Evolutionary conservation across 495 filamentous ascomycete species (phyloP).

Genomic region (Talaromyces adpressus): DNA sequence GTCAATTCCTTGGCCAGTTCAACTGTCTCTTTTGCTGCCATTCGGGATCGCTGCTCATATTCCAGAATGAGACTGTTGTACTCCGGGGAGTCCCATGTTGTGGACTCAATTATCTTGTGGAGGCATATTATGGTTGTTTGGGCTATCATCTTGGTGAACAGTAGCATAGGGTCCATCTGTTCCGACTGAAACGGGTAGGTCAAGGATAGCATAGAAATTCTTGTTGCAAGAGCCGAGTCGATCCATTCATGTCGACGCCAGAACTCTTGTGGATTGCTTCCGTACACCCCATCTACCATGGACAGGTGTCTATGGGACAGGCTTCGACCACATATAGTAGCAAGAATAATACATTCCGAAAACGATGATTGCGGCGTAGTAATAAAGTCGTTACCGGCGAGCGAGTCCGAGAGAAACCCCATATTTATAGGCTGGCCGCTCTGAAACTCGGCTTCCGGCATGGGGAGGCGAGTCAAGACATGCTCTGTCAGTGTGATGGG

Average conservation of each 20-base stretch:
- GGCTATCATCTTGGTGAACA: constrained; percentile 34
- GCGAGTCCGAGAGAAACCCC: constrained; percentile 37
- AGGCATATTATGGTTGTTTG: constrained; percentile 38
- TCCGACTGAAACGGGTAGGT: constrained; percentile 25
- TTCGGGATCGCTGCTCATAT: constrained; percentile 24
- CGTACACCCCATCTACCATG: constrained; percentile 18
- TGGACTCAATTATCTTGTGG: constrained; percentile 16
- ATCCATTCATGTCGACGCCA: constrained; percentile 44
- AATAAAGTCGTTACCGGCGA: constrained; percentile 17
- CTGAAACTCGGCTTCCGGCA: constrained; percentile 44
- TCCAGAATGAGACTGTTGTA: constrained; percentile 14
- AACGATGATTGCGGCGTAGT: constrained; percentile 29
- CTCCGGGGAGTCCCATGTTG: constrained; percentile 6
- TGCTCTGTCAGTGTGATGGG: constrained; percentile 37
- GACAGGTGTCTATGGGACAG: constrained; percentile 36
- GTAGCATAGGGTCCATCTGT: constrained; percentile 38
- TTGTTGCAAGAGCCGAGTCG: constrained; percentile 29
- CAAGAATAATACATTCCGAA: constrained; percentile 39
- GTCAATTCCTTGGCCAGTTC: constrained; percentile 30
- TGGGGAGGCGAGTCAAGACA: constrained; percentile 35
- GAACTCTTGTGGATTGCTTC: constrained; percentile 25
- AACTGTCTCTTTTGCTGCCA: constrained; percentile 34
- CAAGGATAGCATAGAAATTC: constrained; percentile 26
- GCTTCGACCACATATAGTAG: constrained; percentile 39
- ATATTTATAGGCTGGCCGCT: constrained; percentile 34